Conservation (phyloP, 2,329 filamentous ascomycete species). For the Hymenoscyphus occultus region DNA sequence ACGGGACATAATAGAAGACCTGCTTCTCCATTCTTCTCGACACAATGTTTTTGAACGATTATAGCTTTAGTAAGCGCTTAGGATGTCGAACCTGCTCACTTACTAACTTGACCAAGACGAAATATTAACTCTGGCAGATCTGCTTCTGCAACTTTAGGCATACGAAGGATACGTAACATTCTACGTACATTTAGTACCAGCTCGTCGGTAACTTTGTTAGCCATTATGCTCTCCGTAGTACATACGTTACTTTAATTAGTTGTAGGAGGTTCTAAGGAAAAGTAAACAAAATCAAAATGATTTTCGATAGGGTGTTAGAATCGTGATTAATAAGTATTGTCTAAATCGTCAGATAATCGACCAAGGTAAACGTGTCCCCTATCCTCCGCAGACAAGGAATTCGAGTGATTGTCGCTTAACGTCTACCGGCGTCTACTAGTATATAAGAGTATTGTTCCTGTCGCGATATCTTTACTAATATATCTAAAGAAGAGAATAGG, state of each 20-base stretch:
- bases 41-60: constrained; percentile 6
- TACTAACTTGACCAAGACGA: constrained; percentile 8
- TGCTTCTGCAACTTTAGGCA: constrained; percentile 2
- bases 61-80: neutral
- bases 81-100: constrained; percentile 3
- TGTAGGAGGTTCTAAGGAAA: neutral
- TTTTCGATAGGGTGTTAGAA: neutral
- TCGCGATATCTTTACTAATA: no score
- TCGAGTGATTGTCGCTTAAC: no score
- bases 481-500: no score
- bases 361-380: no score
- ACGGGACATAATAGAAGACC: neutral
- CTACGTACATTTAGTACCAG: constrained; percentile 5
- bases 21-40: constrained; percentile 6
- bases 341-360: constrained; percentile 3
- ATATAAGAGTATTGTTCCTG: no score
- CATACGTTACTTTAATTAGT: constrained; percentile 5
- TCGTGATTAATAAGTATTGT: constrained; percentile 10
- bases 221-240: neutral
- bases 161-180: neutral
- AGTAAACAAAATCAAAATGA: neutral
- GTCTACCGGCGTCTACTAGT: no score
- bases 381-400: no score
- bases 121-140: constrained; percentile 7
- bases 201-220: neutral